phyloP scores from a whole-genome alignment of 768 basidiomycete genomes.

The Cyathus striatus region DNA sequence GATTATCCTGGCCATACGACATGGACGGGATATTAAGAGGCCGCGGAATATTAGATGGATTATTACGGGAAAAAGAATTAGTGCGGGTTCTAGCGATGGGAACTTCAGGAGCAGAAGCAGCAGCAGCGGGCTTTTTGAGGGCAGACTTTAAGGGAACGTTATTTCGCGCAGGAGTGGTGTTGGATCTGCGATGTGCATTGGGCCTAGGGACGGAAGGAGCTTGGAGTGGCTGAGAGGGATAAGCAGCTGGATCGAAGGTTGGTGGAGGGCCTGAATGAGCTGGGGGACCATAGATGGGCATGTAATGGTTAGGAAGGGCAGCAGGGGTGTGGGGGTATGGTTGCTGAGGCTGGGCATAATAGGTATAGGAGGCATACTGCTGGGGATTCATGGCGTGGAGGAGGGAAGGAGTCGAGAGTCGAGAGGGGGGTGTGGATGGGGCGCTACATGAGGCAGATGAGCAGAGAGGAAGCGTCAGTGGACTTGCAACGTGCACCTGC shows the following conservation, averaged over 20 bases:
- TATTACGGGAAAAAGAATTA: slow-evolving; percentile 26
- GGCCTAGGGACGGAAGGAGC: slow-evolving; percentile 18
- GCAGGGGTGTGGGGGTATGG: slow-evolving; percentile 32
- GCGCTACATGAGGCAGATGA: slow-evolving; percentile 1
- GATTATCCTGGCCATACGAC: slow-evolving; percentile 6
- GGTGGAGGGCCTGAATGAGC: slow-evolving; percentile 9
- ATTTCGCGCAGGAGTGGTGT: slow-evolving; percentile 12
- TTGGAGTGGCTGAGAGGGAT: slow-evolving; percentile 9
- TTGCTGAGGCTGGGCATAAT: slow-evolving; percentile 42
- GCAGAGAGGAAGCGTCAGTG: slow-evolving; percentile 6
- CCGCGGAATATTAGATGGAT: slow-evolving; percentile 8
- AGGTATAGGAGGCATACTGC: slow-evolving; percentile 33
- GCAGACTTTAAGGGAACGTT: slow-evolving; percentile 41
- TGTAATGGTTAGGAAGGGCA: slow-evolving; percentile 32
- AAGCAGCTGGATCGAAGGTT: slow-evolving; percentile 24
- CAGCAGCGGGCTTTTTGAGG: slow-evolving; percentile 35
- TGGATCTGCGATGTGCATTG: slow-evolving; percentile 28
- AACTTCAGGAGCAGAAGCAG: slow-evolving; percentile 10
- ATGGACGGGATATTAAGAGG: slow-evolving; percentile 22
- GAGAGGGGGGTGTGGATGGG: slow-evolving; percentile 1
- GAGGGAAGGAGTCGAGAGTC: slow-evolving; percentile 6
- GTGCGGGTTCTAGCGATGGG: slow-evolving; percentile 35
- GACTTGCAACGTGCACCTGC: slow-evolving; percentile 18
- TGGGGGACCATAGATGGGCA: slow-evolving; percentile 23
- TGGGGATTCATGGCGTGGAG: slow-evolving; percentile 8